Evolutionary conservation across 371 early-diverging fungal species (phyloP).

Genomic region (Rhizopus sp.): DNA sequence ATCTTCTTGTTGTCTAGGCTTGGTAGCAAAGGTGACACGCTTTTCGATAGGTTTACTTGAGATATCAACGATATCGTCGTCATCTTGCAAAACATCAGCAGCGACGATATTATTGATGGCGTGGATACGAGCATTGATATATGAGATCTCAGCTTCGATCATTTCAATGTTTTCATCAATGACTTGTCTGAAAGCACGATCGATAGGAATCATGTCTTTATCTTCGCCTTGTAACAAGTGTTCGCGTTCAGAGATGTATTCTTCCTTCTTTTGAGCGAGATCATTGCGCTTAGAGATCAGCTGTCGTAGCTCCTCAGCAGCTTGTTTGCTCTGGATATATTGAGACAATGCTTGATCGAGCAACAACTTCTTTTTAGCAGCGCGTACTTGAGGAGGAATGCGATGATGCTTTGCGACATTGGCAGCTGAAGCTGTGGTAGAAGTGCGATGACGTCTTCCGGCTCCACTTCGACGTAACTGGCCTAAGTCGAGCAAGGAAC

Average conservation of each 20-base stretch:
- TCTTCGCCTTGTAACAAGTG: slow-evolving; percentile 52
- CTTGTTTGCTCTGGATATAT: slow-evolving; percentile 48
- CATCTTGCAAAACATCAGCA: slow-evolving; percentile 50
- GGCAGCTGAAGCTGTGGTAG: too few species aligned
- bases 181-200: slow-evolving; percentile 58
- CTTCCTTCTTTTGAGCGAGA: slow-evolving; percentile 64
- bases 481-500: slow-evolving; percentile 30
- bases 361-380: slow-evolving; percentile 54
- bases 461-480: background rate
- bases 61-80: slow-evolving; percentile 29
- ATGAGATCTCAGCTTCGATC: slow-evolving; percentile 80
- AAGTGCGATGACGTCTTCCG: background rate
- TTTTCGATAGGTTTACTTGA: slow-evolving; percentile 19
- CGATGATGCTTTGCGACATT: slow-evolving; percentile 7
- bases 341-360: slow-evolving; percentile 56
- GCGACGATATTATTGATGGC: slow-evolving; percentile 72
- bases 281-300: slow-evolving; percentile 52
- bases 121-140: slow-evolving; percentile 68
- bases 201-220: slow-evolving; percentile 36
- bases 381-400: slow-evolving; percentile 29
- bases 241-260: slow-evolving; percentile 67
- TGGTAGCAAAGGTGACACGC: slow-evolving; percentile 39
- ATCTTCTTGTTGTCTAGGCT: background rate
- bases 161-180: slow-evolving; percentile 86
- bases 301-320: slow-evolving; percentile 42